Evolutionary conservation across 345 rosid genomes (phyloP).

Genomic region (Nasturtium officinale): DNA sequence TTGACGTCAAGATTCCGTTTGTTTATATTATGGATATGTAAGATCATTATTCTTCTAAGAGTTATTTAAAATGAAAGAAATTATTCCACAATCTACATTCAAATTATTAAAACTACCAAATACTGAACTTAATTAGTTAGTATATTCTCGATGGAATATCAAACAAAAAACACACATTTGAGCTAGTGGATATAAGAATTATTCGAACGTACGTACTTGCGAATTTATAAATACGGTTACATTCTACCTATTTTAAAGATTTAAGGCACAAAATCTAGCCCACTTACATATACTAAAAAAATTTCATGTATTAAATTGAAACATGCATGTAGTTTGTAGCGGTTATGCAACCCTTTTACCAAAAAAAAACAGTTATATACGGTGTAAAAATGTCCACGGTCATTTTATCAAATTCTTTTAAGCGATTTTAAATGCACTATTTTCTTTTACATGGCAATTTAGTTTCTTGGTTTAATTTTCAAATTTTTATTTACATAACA

Average conservation of each 20-base stretch:
- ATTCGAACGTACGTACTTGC: conserved; percentile 40
- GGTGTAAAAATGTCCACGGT: not conserved
- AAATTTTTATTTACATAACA: not conserved
- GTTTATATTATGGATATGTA: conserved; percentile 13
- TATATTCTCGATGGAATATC: conserved; percentile 34
- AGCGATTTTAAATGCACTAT: not conserved
- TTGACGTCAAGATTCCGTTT: conserved; percentile 16
- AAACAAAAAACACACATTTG: conserved; percentile 16
- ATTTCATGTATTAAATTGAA: not conserved
- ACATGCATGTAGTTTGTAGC: not conserved
- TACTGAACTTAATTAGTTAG: conserved; percentile 27
- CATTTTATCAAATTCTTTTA: not conserved
- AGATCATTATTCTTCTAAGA: conserved; percentile 14
- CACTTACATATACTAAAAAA: not conserved
- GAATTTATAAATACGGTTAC: not conserved
- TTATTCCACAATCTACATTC: conserved; percentile 39
- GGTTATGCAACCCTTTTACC: not conserved
- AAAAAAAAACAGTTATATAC: not conserved
- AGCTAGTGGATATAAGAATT: conserved; percentile 31
- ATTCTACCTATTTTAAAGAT: not conserved
- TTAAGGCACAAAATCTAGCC: not conserved
- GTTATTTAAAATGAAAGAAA: not conserved
- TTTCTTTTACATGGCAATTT: too few relatives aligned
- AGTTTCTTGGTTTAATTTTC: not conserved
- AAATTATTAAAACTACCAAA: conserved; percentile 25